Evolutionary conservation across 177 flowering plant species (phyloP).

Genomic region (Vitis hybrid): DNA sequence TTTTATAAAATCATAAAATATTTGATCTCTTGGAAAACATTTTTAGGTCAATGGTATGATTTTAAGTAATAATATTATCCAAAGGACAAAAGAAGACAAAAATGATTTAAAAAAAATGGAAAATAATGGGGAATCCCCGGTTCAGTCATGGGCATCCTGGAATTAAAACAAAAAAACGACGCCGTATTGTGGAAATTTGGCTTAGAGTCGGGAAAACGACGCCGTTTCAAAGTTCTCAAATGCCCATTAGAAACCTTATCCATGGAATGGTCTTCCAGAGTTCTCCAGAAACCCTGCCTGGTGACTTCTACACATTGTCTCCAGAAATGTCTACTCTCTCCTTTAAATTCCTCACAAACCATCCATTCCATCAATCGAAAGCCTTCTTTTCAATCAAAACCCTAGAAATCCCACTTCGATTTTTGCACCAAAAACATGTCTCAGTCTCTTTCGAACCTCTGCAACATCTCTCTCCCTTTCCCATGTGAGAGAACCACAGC

Average conservation of each 20-base stretch:
- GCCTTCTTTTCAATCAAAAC: not conserved
- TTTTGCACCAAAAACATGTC: slow-evolving; percentile 26
- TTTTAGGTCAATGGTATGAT: too few species aligned
- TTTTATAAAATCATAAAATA: too few species aligned
- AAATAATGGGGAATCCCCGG: too few species aligned
- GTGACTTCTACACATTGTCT: not conserved
- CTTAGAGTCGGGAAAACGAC: not conserved
- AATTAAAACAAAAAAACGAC: too few species aligned
- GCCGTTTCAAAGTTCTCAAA: not conserved
- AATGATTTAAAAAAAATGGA: too few species aligned
- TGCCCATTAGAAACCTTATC: not conserved
- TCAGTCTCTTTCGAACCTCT: slow-evolving; percentile 31
- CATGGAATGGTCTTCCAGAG: slow-evolving; percentile 9
- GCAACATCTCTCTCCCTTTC: slow-evolving; percentile 28
- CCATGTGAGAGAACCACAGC: slow-evolving; percentile 12
- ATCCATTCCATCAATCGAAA: not conserved
- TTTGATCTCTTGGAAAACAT: too few species aligned
- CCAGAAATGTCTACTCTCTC: slow-evolving; percentile 18
- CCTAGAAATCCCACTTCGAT: not conserved
- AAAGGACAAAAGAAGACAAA: too few species aligned
- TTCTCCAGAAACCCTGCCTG: slow-evolving; percentile 11
- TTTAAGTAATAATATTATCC: too few species aligned
- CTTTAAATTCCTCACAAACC: slow-evolving; percentile 2
- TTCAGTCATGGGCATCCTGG: too few species aligned
- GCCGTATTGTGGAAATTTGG: not conserved